Conservation (phyloP, 306 rosid genomes). For the Ammopiptanthus mongolicus region DNA sequence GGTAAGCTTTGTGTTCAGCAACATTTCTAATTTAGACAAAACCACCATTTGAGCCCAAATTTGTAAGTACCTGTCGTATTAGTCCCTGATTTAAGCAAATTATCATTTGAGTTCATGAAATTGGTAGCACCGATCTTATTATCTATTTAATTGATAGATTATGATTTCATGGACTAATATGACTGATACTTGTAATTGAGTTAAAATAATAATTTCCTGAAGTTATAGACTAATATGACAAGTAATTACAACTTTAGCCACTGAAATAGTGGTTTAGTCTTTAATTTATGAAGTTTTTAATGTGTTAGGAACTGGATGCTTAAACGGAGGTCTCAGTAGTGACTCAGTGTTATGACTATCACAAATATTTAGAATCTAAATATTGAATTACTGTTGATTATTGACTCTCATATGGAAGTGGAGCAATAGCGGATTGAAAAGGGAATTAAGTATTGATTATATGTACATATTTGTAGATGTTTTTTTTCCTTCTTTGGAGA, state of each 20-base stretch:
- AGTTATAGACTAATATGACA: too few relatives aligned
- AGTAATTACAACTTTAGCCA: too few relatives aligned
- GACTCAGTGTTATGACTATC: neutral
- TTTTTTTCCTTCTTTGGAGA: neutral
- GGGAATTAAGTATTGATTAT: neutral
- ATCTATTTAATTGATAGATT: too few relatives aligned
- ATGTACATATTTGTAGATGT: neutral
- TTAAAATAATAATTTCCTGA: too few relatives aligned
- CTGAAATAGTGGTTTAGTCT: too few relatives aligned
- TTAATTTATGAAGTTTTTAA: neutral
- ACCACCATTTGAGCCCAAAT: too few relatives aligned
- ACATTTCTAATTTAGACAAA: neutral
- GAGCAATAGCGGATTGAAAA: neutral
- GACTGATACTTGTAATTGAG: too few relatives aligned
- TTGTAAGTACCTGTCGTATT: neutral
- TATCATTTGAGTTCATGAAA: too few relatives aligned
- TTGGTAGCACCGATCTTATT: too few relatives aligned
- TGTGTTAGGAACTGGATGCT: neutral
- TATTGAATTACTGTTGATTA: neutral
- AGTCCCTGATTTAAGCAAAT: neutral
- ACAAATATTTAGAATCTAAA: neutral
- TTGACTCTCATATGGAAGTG: neutral
- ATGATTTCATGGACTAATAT: too few relatives aligned
- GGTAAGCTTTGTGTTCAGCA: slow-evolving; percentile 45
- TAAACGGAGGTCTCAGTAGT: neutral